A percentile compares a stretch with the other conserved stretches of the same genome.
phyloP scores from a whole-genome alignment of 164 flowering plant species.

The Stephania yunnanensis region DNA sequence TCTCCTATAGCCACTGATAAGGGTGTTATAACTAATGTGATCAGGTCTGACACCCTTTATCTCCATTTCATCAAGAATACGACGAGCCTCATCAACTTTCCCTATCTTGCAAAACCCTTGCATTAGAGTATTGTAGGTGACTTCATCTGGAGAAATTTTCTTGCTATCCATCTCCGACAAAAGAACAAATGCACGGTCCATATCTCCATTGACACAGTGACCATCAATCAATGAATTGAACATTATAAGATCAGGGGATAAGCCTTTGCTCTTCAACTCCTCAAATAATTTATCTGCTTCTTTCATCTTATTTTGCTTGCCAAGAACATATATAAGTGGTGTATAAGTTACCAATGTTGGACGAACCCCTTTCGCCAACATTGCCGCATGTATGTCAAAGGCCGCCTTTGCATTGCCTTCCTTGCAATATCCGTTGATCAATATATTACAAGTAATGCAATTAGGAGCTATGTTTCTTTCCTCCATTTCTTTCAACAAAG shows the following conservation, averaged over 20 bases:
- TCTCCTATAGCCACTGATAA: conserved; percentile 78
- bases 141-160: conserved; percentile 66
- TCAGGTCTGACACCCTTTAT: conserved; percentile 70
- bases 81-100: conserved; percentile 72
- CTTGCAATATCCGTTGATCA: conserved; percentile 73
- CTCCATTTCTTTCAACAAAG: conserved; percentile 58
- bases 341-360: conserved; percentile 68
- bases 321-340: conserved; percentile 61
- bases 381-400: conserved; percentile 53
- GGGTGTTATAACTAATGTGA: conserved; percentile 69
- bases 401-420: conserved; percentile 58
- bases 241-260: conserved; percentile 61
- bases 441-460: conserved; percentile 65
- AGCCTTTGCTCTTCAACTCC: conserved; percentile 32
- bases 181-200: conserved; percentile 34
- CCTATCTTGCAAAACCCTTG: conserved; percentile 66
- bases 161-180: conserved; percentile 58
- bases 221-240: conserved; percentile 69
- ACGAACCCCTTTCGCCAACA: conserved; percentile 49
- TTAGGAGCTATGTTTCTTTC: conserved; percentile 43
- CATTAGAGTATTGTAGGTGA: conserved; percentile 81
- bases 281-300: conserved; percentile 72
- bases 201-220: conserved; percentile 42
- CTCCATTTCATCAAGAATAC: conserved; percentile 67
- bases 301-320: conserved; percentile 44